Conservation (phyloP, 2,329 filamentous ascomycete genomes). For the Pseudogymnoascus sp. region DNA sequence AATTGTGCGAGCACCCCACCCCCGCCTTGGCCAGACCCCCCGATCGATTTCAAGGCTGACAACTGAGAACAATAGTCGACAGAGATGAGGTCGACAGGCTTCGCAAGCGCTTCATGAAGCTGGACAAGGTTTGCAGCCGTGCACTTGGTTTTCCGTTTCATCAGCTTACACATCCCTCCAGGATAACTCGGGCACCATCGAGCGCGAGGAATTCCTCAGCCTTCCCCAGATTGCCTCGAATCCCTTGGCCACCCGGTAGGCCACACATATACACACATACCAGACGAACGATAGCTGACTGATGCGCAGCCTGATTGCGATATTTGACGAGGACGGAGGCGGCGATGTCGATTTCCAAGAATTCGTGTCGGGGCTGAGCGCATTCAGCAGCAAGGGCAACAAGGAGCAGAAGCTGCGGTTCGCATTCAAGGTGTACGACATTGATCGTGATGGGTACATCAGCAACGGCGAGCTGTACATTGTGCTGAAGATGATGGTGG, state of each 20-base stretch:
- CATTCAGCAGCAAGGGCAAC: conserved; percentile 96
- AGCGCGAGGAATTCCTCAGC: conserved; percentile 95
- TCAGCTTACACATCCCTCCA: conserved; percentile 35
- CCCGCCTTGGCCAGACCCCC: conserved; percentile 7
- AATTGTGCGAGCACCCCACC: conserved; percentile 62
- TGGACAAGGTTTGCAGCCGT: conserved; percentile 73
- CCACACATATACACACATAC: neutral
- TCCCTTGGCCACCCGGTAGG: conserved; percentile 82
- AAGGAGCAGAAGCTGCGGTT: conserved; percentile 98
- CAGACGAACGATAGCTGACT: neutral
- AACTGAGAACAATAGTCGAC: conserved; percentile 59
- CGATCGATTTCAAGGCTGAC: conserved; percentile 8
- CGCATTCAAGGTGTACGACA: conserved; percentile 99
- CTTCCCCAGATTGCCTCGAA: conserved; percentile 97
- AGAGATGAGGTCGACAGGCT: conserved; percentile 93
- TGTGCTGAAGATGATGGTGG: conserved; percentile 99
- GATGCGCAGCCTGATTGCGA: conserved; percentile 80
- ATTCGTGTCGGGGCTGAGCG: conserved; percentile 90
- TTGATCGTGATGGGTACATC: conserved; percentile 96
- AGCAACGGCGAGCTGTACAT: conserved; percentile 99
- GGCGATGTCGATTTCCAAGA: conserved; percentile 98
- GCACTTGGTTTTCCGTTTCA: neutral
- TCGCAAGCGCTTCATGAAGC: conserved; percentile 97
- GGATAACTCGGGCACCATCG: conserved; percentile 98
- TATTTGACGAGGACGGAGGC: conserved; percentile 97